Evolutionary conservation across 139 green algal species (phyloP).

Genomic region (Medakamo hakoo): DNA sequence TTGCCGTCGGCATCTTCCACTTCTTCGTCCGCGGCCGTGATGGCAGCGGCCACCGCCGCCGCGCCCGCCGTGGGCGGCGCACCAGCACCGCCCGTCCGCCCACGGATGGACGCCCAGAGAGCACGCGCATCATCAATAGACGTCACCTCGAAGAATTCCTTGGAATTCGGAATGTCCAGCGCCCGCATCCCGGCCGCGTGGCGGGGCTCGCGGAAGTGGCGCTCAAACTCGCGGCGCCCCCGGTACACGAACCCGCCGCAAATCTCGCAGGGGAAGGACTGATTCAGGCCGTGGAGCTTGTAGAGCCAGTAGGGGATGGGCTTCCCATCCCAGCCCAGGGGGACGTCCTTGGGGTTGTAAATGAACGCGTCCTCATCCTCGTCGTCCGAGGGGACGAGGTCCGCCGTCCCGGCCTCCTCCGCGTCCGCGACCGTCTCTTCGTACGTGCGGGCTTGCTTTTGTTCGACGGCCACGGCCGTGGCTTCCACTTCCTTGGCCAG

Average conservation of each 20-base stretch:
- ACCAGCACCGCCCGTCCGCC: conserved; percentile 14
- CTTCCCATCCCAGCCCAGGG: conserved; percentile 97
- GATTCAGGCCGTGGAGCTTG: conserved; percentile 95
- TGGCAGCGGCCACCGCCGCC: neutral
- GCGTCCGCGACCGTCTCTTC: conserved; percentile 69
- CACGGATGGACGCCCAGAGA: conserved; percentile 67
- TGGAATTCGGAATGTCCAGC: conserved; percentile 93
- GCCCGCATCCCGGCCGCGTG: conserved; percentile 86
- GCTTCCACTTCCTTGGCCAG: conserved; percentile 48
- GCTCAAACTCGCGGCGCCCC: conserved; percentile 87
- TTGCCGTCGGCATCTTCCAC: conserved; percentile 75
- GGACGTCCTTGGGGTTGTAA: conserved; percentile 99
- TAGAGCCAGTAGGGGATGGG: conserved; percentile 99
- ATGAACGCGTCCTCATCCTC: conserved; percentile 79
- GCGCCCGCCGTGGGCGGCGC: too few species aligned
- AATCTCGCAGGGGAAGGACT: conserved; percentile 93
- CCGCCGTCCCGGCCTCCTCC: conserved; percentile 25
- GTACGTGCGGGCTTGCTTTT: conserved; percentile 79
- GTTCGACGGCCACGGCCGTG: conserved; percentile 75
- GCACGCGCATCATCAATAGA: conserved; percentile 71
- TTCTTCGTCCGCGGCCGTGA: conserved; percentile 53
- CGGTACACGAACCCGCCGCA: conserved; percentile 87
- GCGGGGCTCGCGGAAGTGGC: conserved; percentile 87
- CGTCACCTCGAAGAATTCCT: conserved; percentile 86
- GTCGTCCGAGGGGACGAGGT: conserved; percentile 25